Conservation (phyloP, 1,284 basidiomycete genomes). For the Ganoderma sp. region DNA sequence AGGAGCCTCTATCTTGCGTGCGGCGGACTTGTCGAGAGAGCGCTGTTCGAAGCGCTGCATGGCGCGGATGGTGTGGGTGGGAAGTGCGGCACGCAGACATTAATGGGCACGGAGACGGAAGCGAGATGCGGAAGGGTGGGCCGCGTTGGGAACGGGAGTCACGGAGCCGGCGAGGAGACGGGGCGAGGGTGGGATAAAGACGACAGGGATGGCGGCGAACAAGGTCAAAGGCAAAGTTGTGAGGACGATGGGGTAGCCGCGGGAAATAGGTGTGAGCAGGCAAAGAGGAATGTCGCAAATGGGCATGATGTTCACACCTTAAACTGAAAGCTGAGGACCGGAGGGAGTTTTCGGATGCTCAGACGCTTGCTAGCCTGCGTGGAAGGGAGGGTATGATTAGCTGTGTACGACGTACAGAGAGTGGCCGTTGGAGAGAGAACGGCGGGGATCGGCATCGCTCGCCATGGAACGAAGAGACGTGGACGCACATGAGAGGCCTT, state of each 20-base stretch:
- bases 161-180: constrained; percentile 1
- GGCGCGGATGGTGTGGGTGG: constrained; percentile 12
- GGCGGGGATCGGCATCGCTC: constrained; percentile 1
- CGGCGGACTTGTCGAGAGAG: constrained; percentile 67
- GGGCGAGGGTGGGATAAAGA: neutral
- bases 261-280: constrained; percentile 18
- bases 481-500: constrained; percentile 64
- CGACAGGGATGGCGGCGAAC: constrained; percentile 6
- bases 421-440: neutral
- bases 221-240: constrained; percentile 7
- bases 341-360: constrained; percentile 84
- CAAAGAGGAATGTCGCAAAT: neutral
- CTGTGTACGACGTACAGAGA: constrained; percentile 9
- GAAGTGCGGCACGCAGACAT: constrained; percentile 4
- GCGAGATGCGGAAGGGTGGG: constrained; percentile 8
- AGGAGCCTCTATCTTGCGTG: constrained; percentile 86
- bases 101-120: constrained; percentile 10
- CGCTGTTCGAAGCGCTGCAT: constrained; percentile 90
- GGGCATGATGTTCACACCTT: constrained; percentile 62
- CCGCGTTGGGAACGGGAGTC: constrained; percentile 1
- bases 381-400: constrained; percentile 18
- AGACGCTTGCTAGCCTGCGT: constrained; percentile 83
- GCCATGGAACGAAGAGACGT: constrained; percentile 13
- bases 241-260: neutral
- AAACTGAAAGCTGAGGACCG: constrained; percentile 93